Conservation (phyloP, 805 yeast genomes). For the Suhomyces emberorum region DNA sequence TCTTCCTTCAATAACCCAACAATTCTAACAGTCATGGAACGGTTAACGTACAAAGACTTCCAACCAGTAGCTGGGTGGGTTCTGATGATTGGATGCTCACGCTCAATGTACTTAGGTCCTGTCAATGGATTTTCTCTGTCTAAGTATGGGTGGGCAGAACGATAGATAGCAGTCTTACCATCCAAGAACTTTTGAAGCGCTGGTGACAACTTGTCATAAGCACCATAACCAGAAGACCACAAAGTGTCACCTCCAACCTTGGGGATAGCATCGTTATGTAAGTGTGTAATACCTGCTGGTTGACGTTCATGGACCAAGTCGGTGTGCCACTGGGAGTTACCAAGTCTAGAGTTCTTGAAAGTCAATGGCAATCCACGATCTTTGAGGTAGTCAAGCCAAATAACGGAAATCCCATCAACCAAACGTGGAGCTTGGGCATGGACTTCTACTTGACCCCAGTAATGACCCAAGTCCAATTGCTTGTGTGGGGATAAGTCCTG, state of each 20-base stretch:
- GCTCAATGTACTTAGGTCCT: conserved; percentile 27
- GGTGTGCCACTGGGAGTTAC: conserved; percentile 33
- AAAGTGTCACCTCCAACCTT: conserved; percentile 52
- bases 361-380: conserved; percentile 25
- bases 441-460: conserved; percentile 29
- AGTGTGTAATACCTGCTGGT: conserved; percentile 38
- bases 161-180: conserved; percentile 47
- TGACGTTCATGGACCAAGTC: conserved; percentile 36
- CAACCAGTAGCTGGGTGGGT: conserved; percentile 35
- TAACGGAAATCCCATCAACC: conserved; percentile 26
- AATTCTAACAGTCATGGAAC: conserved; percentile 28
- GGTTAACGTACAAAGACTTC: conserved; percentile 29
- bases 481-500: conserved; percentile 30
- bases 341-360: conserved; percentile 25
- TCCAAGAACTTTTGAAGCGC: conserved; percentile 50
- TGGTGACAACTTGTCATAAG: conserved; percentile 54
- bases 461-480: conserved; percentile 28
- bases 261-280: conserved; percentile 34
- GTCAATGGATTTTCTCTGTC: conserved; percentile 32
- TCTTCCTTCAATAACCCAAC: conserved; percentile 30
- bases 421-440: conserved; percentile 18
- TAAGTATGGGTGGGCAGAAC: conserved; percentile 38
- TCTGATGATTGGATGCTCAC: conserved; percentile 30
- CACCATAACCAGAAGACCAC: conserved; percentile 59
- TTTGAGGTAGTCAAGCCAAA: conserved; percentile 30